Conservation (phyloP, 1,284 basidiomycete species). For the Melampsora americana region DNA sequence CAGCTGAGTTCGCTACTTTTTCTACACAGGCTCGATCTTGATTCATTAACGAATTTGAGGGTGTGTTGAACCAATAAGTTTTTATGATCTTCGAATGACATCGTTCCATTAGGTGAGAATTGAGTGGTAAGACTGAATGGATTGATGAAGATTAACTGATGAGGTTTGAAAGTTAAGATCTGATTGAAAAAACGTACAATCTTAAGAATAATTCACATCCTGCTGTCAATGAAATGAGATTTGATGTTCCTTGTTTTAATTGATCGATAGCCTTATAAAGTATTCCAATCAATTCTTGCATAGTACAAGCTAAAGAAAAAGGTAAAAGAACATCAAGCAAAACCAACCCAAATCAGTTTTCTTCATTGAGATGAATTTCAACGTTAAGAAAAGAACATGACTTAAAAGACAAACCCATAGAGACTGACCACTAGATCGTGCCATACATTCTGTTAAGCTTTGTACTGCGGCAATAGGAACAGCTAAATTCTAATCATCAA, state of each 20-base stretch:
- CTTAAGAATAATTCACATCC: conserved; percentile 85
- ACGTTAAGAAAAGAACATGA: neutral
- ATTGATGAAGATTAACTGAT: conserved; percentile 51
- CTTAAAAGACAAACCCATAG: neutral
- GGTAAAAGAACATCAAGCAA: neutral
- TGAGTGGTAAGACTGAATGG: conserved; percentile 49
- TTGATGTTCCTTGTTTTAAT: conserved; percentile 66
- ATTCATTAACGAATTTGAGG: conserved; percentile 68
- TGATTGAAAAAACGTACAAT: conserved; percentile 78
- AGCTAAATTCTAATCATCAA: conserved; percentile 28
- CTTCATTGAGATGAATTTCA: neutral
- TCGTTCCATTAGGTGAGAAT: conserved; percentile 47
- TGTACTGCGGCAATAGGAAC: conserved; percentile 37
- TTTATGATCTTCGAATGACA: conserved; percentile 76
- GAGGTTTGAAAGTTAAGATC: conserved; percentile 59
- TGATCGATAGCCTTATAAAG: conserved; percentile 70
- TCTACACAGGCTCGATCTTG: conserved; percentile 60
- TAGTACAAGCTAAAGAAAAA: conserved; percentile 67
- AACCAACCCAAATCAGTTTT: neutral
- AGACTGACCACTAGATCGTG: conserved; percentile 28
- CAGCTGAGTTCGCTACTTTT: conserved; percentile 10
- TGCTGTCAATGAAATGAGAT: conserved; percentile 80
- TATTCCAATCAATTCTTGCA: conserved; percentile 81
- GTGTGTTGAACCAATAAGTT: conserved; percentile 74
- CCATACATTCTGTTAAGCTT: conserved; percentile 34